phyloP scores from a whole-genome alignment of 106 monocot species.

The Allium fistulosum region DNA sequence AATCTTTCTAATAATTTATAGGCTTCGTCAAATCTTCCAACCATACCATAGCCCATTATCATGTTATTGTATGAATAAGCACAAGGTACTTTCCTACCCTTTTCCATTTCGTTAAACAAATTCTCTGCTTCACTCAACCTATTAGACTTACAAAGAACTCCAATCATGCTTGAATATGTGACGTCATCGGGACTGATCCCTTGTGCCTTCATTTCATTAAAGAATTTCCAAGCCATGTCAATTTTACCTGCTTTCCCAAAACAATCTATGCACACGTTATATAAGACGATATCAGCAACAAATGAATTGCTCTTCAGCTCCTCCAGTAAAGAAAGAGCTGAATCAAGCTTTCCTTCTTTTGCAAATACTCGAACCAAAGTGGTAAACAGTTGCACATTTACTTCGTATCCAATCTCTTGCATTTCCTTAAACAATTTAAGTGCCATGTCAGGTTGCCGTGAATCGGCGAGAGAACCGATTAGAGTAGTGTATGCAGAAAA shows the following conservation, averaged over 20 bases:
- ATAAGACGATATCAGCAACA: constrained; percentile 75
- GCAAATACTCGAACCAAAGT: constrained; percentile 84
- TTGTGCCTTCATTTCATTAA: constrained; percentile 85
- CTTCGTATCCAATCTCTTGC: constrained; percentile 94
- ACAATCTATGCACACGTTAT: constrained; percentile 94
- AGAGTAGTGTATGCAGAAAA: constrained; percentile 84
- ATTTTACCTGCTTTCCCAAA: constrained; percentile 96
- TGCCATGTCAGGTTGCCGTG: constrained; percentile 56
- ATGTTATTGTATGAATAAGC: constrained; percentile 95
- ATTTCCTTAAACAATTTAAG: constrained; percentile 84
- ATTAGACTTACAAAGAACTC: constrained; percentile 74
- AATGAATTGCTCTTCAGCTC: constrained; percentile 84
- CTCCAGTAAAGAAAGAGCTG: constrained; percentile 71
- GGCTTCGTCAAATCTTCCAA: constrained; percentile 74
- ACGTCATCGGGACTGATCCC: constrained; percentile 89
- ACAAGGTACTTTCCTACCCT: constrained; percentile 62
- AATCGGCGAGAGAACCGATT: constrained; percentile 81
- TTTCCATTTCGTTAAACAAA: constrained; percentile 83
- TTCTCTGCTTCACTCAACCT: constrained; percentile 71
- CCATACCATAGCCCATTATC: constrained; percentile 98
- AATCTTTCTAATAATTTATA: constrained; percentile 65
- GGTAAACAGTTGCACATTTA: constrained; percentile 79
- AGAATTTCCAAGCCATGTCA: constrained; percentile 99
- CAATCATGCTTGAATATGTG: constrained; percentile 91
- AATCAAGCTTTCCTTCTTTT: constrained; percentile 55